These are phyloP conservation scores for Botrytis galanthina DNA, from an alignment of 2,329 filamentous ascomycete species.

Conservation along the genomic window DNA sequence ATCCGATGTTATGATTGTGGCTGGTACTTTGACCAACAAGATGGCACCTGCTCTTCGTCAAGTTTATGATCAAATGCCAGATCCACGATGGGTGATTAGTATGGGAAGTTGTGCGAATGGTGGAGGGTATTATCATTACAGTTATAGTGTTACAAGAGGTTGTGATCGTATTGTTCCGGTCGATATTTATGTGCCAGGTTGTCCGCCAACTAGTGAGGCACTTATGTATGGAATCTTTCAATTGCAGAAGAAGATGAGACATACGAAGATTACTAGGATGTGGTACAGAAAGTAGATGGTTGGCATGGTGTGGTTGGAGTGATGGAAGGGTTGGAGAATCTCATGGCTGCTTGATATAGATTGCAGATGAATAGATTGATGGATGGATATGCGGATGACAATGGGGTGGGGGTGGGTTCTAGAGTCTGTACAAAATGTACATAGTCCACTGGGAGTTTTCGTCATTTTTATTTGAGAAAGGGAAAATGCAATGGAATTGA, in stretches of 20 bases:
- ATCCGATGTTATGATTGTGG: constrained; percentile 91
- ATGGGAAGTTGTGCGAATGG: constrained; percentile 86
- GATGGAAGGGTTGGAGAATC: not conserved
- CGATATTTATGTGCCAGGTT: constrained; percentile 77
- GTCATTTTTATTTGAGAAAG: not conserved
- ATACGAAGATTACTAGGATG: constrained; percentile 25
- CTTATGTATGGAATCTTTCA: constrained; percentile 51
- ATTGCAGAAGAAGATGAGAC: constrained; percentile 26
- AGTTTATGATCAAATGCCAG: constrained; percentile 95
- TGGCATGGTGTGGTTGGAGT: not conserved
- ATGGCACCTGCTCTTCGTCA: constrained; percentile 89
- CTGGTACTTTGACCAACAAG: constrained; percentile 91
- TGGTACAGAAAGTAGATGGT: constrained; percentile 25
- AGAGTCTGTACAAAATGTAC: constrained; percentile 16
- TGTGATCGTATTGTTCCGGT: constrained; percentile 77
- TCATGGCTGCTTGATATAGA: not conserved
- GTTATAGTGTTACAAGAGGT: constrained; percentile 72
- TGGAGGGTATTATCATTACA: constrained; percentile 85
- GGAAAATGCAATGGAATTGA: not conserved
- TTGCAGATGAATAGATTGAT: not conserved
- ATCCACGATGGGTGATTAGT: constrained; percentile 79
- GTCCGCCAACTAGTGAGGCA: constrained; percentile 61
- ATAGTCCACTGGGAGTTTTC: constrained; percentile 14
- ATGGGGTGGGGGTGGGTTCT: not conserved
- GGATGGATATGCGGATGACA: not conserved